phyloP scores from a whole-genome alignment of 768 basidiomycete genomes.

The Collybia sp. region DNA sequence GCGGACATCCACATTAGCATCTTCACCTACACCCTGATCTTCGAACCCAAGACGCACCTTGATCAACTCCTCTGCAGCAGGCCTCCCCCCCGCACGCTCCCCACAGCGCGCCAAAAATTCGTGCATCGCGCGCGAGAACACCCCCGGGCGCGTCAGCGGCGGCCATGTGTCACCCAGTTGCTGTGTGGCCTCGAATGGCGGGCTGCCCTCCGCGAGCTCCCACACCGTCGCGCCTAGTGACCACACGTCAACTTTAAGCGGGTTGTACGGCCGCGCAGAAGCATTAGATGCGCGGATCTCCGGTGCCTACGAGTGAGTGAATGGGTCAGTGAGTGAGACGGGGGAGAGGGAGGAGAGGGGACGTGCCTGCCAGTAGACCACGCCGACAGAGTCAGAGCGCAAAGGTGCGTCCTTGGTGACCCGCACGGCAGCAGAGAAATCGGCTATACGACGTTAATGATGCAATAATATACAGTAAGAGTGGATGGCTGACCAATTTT shows the following conservation, averaged over 20 bases:
- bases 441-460: constrained; percentile 39
- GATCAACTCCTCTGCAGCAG: constrained; percentile 49
- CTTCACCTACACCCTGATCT: no score
- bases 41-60: constrained; percentile 48
- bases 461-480: background rate
- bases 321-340: background rate
- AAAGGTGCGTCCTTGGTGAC: constrained; percentile 47
- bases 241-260: constrained; percentile 76
- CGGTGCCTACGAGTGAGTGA: constrained; percentile 42
- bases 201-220: constrained; percentile 74
- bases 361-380: constrained; percentile 75
- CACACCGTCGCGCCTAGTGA: constrained; percentile 80
- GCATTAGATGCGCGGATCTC: constrained; percentile 58
- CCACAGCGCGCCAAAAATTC: constrained; percentile 70
- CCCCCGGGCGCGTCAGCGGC: constrained; percentile 48
- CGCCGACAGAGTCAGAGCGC: constrained; percentile 58
- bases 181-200: constrained; percentile 63
- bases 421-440: constrained; percentile 75
- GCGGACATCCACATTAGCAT: constrained; percentile 2
- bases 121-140: constrained; percentile 66
- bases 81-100: constrained; percentile 49
- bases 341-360: background rate
- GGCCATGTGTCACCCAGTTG: constrained; percentile 65
- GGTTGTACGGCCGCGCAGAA: constrained; percentile 61
- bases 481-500: constrained; percentile 57